Evolutionary conservation across 495 filamentous ascomycete species (phyloP).

Genomic region (Hypomontagnella submonticulosa): DNA sequence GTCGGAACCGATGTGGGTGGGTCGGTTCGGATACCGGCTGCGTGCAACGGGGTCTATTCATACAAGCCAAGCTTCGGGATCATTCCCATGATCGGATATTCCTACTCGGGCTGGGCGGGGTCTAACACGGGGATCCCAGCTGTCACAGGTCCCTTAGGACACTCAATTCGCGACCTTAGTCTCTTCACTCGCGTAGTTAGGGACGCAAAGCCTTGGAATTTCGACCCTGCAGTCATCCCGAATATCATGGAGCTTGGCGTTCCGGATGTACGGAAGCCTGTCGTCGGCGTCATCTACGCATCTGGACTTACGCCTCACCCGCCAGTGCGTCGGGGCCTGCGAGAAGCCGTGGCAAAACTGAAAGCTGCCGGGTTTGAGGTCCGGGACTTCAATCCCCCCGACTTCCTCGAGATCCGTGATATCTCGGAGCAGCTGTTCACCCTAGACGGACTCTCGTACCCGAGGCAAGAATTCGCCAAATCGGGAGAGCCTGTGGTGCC

Average conservation of each 20-base stretch:
- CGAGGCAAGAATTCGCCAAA: slow-evolving; percentile 42
- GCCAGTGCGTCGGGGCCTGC: slow-evolving; percentile 37
- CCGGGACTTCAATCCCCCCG: slow-evolving; percentile 33
- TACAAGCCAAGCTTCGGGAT: slow-evolving; percentile 68
- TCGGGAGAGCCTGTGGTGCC: slow-evolving; percentile 48
- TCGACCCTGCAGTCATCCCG: slow-evolving; percentile 46
- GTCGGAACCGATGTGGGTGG: slow-evolving; percentile 77
- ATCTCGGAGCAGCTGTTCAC: slow-evolving; percentile 50
- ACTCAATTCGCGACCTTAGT: slow-evolving; percentile 43
- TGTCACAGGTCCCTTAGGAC: slow-evolving; percentile 41
- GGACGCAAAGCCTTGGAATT: slow-evolving; percentile 41
- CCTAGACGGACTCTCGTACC: slow-evolving; percentile 50
- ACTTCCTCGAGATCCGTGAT: slow-evolving; percentile 37
- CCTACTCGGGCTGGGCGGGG: slow-evolving; percentile 42
- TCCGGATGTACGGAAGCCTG: slow-evolving; percentile 39
- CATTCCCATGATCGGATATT: slow-evolving; percentile 58
- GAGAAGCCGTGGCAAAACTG: slow-evolving; percentile 41
- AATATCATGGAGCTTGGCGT: slow-evolving; percentile 32
- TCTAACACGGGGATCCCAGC: slow-evolving; percentile 47
- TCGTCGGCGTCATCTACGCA: slow-evolving; percentile 57
- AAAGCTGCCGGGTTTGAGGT: slow-evolving; percentile 38
- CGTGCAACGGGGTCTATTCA: slow-evolving; percentile 68
- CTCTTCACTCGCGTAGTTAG: slow-evolving; percentile 41
- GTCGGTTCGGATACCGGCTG: slow-evolving; percentile 68
- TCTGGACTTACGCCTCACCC: slow-evolving; percentile 46